Percentiles rank a stretch among this genome's conserved stretches.
Conservation (phyloP, 257 asterid species). For the Gentiana dahurica region DNA sequence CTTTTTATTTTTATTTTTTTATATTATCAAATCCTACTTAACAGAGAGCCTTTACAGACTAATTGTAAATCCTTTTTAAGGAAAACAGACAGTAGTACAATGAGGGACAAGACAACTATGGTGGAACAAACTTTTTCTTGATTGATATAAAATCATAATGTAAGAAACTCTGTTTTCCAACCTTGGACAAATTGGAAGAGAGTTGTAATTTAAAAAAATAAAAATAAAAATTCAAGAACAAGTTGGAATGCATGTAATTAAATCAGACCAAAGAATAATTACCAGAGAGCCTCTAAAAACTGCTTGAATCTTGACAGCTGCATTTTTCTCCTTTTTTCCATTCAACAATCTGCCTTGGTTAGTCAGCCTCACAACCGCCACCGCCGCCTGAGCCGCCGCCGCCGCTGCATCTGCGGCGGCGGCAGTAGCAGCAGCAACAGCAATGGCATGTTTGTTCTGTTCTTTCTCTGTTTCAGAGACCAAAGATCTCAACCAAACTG, state of each 20-base stretch:
- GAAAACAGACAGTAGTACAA: too few species aligned
- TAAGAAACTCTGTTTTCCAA: too few species aligned
- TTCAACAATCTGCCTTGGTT: constrained; percentile 41
- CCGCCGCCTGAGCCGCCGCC: constrained; percentile 96
- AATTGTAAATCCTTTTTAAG: too few species aligned
- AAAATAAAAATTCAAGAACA: neutral
- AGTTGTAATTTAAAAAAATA: neutral
- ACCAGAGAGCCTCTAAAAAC: constrained; percentile 85
- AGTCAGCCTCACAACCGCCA: constrained; percentile 84
- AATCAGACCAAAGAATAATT: constrained; percentile 13
- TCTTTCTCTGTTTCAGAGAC: constrained; percentile 50
- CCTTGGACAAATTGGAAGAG: too few species aligned
- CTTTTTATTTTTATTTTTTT: too few species aligned
- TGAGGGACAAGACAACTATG: too few species aligned
- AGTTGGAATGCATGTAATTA: too few species aligned
- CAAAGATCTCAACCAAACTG: constrained; percentile 58
- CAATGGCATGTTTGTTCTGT: constrained; percentile 70
- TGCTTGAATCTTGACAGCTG: constrained; percentile 69
- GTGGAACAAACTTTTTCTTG: too few species aligned
- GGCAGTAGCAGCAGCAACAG: constrained; percentile 89
- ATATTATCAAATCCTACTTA: too few species aligned
- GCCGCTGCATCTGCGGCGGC: constrained; percentile 96
- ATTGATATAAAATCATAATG: too few species aligned
- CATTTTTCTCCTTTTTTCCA: constrained; percentile 46
- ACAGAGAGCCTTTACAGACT: too few species aligned